Percentiles rank a stretch among this genome's conserved stretches.
phyloP scores from a whole-genome alignment of 495 filamentous ascomycete species.

The Xylaria telfairii region DNA sequence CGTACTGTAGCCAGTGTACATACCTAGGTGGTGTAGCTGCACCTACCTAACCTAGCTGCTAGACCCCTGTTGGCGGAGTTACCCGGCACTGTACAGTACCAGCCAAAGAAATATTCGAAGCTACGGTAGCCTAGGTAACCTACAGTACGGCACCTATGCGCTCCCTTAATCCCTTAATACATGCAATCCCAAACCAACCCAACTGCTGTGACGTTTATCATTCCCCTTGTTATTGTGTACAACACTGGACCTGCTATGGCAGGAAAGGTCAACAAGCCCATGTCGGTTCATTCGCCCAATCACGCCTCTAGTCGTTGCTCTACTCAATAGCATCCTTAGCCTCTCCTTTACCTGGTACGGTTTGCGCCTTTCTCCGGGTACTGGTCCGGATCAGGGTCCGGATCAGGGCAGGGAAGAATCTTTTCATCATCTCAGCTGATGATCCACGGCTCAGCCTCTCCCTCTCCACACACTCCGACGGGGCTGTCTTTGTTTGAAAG shows the following conservation, averaged over 20 bases:
- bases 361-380: background rate
- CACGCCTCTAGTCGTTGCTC: background rate
- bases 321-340: background rate
- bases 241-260: too few species aligned
- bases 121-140: too few species aligned
- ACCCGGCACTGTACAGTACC: slow-evolving; percentile 21
- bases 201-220: background rate
- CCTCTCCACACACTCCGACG: background rate
- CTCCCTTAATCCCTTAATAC: background rate
- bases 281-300: background rate
- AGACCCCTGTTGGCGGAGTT: background rate
- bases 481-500: background rate
- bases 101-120: background rate
- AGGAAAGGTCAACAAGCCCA: background rate
- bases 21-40: background rate
- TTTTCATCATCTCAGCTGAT: slow-evolving; percentile 26
- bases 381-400: background rate
- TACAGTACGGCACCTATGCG: too few species aligned
- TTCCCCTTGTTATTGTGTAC: too few species aligned
- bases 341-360: background rate
- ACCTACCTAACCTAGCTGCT: background rate
- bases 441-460: slow-evolving; percentile 20
- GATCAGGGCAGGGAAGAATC: background rate
- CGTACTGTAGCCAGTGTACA: background rate
- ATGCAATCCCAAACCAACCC: background rate